phyloP scores from a whole-genome alignment of 805 yeast species.

The Yarrowia keelungensis region DNA sequence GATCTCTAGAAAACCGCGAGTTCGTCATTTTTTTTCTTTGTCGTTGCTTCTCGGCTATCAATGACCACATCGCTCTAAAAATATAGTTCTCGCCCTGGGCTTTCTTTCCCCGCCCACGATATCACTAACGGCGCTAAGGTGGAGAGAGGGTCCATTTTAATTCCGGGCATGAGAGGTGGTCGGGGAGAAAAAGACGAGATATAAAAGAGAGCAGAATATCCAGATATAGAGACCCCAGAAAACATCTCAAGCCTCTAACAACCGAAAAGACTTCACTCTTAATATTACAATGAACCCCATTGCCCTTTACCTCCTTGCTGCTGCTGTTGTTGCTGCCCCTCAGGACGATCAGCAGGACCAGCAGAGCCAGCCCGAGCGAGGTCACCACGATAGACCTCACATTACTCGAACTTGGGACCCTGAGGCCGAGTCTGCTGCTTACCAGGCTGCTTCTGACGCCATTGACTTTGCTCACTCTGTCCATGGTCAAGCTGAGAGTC shows the following conservation, averaged over 20 bases:
- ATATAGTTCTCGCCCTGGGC: constrained; percentile 2
- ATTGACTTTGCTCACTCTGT: constrained; percentile 1
- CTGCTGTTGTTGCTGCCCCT: constrained; percentile 21
- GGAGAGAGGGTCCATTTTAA: constrained; percentile 14
- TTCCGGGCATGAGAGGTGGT: background rate
- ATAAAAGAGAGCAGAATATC: background rate
- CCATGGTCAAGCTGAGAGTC: background rate
- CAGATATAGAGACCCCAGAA: background rate
- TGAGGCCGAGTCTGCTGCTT: background rate
- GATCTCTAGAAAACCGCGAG: too few species aligned
- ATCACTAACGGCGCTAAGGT: constrained; percentile 10
- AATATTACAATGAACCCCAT: constrained; percentile 9
- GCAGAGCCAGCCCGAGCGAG: background rate
- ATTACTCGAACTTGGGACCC: background rate
- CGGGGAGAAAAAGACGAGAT: background rate
- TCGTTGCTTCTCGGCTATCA: too few species aligned
- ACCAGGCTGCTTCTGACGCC: constrained; percentile 14
- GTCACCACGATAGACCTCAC: constrained; percentile 4
- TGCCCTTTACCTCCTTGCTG: constrained; percentile 12
- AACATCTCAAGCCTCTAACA: background rate
- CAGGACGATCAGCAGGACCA: constrained; percentile 13
- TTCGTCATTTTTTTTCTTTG: too few species aligned
- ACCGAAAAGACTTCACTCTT: too few species aligned
- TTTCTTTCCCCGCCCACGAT: constrained; percentile 1
- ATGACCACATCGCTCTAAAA: constrained; percentile 24